A percentile compares a stretch with the other conserved stretches of the same genome.
Conservation (phyloP, 2,329 filamentous ascomycete genomes). For the Fusarium algeriense region DNA sequence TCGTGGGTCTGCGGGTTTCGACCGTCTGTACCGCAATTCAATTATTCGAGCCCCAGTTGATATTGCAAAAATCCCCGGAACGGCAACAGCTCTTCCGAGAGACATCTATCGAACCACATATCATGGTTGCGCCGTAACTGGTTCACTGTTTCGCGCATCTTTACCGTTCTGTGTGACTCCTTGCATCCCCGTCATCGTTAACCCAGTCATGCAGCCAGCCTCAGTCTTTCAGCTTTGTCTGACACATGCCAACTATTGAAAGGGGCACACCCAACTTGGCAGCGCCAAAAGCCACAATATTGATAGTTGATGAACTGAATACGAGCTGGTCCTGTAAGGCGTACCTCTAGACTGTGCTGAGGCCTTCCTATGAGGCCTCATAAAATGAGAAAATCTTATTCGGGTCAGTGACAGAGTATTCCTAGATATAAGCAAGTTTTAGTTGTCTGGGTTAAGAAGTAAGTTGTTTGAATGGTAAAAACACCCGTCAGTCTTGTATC, state of each 20-base stretch:
- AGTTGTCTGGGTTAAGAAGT: background rate
- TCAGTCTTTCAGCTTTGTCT: constrained; percentile 19
- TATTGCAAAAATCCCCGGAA: background rate
- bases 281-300: constrained; percentile 21
- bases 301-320: background rate
- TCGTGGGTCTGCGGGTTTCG: background rate
- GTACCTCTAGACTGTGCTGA: background rate
- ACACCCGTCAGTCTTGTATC: no score
- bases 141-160: background rate
- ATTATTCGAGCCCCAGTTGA: background rate
- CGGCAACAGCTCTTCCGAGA: background rate
- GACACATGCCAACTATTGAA: constrained; percentile 14
- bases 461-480: background rate
- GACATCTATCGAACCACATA: background rate
- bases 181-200: background rate
- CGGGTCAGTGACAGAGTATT: background rate
- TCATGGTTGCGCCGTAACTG: background rate
- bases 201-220: constrained; percentile 20
- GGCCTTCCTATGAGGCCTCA: background rate
- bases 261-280: background rate
- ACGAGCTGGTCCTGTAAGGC: background rate
- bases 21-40: background rate
- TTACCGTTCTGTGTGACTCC: constrained; percentile 4
- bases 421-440: background rate
- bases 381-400: background rate